These are phyloP conservation scores for Gracilaria domingensis DNA, from an alignment of 23 red algal species.

Conservation along the genomic window DNA sequence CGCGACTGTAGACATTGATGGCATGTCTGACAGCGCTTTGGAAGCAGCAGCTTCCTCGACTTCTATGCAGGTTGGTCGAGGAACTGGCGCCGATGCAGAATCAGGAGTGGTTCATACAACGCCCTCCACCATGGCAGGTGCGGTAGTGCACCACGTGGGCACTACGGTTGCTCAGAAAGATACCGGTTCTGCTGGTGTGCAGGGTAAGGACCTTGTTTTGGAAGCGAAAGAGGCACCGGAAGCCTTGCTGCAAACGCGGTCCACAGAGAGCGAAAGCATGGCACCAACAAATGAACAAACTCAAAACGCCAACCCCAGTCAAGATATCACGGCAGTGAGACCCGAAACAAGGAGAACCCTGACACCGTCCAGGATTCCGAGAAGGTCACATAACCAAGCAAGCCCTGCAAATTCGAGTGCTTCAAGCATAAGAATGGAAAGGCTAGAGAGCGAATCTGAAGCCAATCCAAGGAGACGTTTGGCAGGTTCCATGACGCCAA, in stretches of 20 bases:
- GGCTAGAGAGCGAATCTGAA: background rate
- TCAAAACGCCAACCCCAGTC: background rate
- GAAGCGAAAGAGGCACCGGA: background rate
- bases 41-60: background rate
- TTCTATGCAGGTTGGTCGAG: background rate
- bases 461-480: background rate
- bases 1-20: background rate
- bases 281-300: background rate
- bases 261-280: background rate
- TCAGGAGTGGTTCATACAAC: background rate
- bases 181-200: background rate
- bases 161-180: background rate
- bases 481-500: background rate
- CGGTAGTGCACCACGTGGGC: background rate
- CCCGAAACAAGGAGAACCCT: conserved; percentile 1
- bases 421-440: conserved; percentile 2
- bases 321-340: background rate
- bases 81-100: background rate
- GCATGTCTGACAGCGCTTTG: background rate
- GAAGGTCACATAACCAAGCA: background rate
- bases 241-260: background rate
- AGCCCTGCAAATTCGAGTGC: conserved; percentile 3
- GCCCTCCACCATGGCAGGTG: background rate
- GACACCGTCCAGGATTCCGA: conserved; percentile 1
- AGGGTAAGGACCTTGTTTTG: background rate